Base-by-base conservation (phyloP, 2,329 filamentous ascomycete species). In the Blumeria graminis region DNA sequence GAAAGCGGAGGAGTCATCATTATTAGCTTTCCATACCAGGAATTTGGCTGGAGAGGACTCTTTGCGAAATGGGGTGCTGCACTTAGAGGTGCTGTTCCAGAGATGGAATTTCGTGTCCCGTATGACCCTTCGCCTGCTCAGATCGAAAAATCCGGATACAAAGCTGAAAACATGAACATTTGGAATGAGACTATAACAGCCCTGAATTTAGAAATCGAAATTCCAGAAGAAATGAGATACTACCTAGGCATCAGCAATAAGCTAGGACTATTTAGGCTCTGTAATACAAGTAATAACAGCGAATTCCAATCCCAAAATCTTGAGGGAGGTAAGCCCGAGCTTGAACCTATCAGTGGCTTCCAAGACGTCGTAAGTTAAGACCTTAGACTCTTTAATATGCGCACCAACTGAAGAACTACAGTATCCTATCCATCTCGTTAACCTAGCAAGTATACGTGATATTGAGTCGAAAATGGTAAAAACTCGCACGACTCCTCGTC, bases 391-490 rank as follows among this genome's bases (percentile, higher is more conserved):
- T 22, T 1, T 22, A 1, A 36, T 22, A 11, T 7, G 52, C 11
- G 13, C 18, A 34, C 43, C 45, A 55, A 18, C 61, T 63, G 59
- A 67, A 39, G 34, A n/a, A n/a, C 32, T 16, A 11, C 22, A 82
- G 77, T 86, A 84, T 65, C 82, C 84, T 1, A 69, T 88, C 14
- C 80, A 85, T 61, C 68, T 88, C 45, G 68, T 86, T 55, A 85
- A 77, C 61, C 66, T 86, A 16, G 73, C 74, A 50, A 84, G 79
- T 60, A 71, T 86, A 22, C 74, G 75, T 53, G 74, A 79, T 53
- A 72, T 85, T 32, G 76, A 80, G 58, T 67, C 70, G 1, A 70
- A 76, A 51, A 72, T 85, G 7, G 71, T 74, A 1, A 74, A 73
- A 60, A 72, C 73, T 54, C 68, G 72, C 28, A 63, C 64, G 6